Base-by-base conservation (phyloP, 768 basidiomycete genomes). In the Tephrocybe sp. region DNA sequence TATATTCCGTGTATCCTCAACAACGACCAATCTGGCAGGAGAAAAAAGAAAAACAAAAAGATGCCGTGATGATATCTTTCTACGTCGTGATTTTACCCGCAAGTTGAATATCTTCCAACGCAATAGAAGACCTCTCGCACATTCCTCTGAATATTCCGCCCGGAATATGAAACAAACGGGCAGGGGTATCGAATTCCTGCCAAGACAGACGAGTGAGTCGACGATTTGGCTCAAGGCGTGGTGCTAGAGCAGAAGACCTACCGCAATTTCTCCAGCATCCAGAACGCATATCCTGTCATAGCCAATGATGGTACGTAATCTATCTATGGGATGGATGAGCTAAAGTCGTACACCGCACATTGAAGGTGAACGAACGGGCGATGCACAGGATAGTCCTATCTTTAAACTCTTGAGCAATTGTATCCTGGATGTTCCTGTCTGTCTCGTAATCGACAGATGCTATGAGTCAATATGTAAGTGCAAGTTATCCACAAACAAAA, bases 361-460 rank as follows among this genome's bases (percentile, higher is more conserved):
- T 45, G 7, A 44, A n/a, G 2, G 15, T 7, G 4, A 34, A 75
- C 87, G 66, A 58, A 88, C 86, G 91, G 52, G 89, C 89, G 53
- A 94, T 94, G 65, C 88, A 92, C 13, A 94, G 67, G 47, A 94
- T 79, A 0, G 94, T 95, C 55, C 85, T 83, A 64, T 92, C 85
- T 37, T 76, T 70, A 71, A 95, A 97, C 70, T 88, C 86, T 42
- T 74, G 73, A 1, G 89, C 78, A 54, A 97, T 95, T 4, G 94
- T 95, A 54, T 88, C 79, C 62, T 97, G 94, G 52, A 98, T 93
- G 64, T 89, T 90, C 50, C 83, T 72, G 69, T 97, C 94, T 0
- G 91, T 94, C 66, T 90, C 91, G 57, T 85, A 88, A 57, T 93
- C 91, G 23, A 93, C 89, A 10, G 87, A 88, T n/a, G 89, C 89